Evolutionary conservation across 805 yeast genomes (phyloP).

Genomic region (Barnettozyma botsteinii): DNA sequence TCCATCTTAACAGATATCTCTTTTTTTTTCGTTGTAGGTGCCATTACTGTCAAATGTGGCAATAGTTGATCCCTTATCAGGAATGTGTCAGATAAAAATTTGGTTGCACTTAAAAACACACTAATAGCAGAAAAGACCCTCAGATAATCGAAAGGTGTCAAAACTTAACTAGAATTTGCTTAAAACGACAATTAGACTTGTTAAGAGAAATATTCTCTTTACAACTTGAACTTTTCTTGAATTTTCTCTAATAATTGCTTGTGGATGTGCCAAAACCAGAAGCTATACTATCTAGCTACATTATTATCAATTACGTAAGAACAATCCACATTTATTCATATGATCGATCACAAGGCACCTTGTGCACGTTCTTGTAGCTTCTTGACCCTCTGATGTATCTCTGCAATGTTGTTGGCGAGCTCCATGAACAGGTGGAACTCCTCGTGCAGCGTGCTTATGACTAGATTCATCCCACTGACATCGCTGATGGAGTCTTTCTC

Average conservation of each 20-base stretch:
- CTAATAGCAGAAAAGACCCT: too few relatives aligned
- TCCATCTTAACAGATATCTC: too few relatives aligned
- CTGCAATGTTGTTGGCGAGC: conserved; percentile 67
- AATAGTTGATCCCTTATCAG: conserved; percentile 1
- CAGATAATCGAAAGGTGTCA: background rate
- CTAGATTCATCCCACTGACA: conserved; percentile 38
- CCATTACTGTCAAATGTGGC: background rate
- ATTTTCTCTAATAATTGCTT: too few relatives aligned
- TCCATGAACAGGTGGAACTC: conserved; percentile 72
- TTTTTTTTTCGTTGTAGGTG: background rate
- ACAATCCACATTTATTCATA: background rate
- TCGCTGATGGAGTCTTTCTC: conserved; percentile 44
- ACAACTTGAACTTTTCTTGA: too few relatives aligned
- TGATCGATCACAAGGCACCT: conserved; percentile 8
- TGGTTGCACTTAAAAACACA: too few relatives aligned
- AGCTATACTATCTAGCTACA: too few relatives aligned
- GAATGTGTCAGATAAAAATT: background rate
- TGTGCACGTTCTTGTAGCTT: conserved; percentile 18
- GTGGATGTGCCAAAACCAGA: too few relatives aligned
- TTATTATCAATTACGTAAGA: background rate
- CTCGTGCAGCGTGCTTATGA: conserved; percentile 57
- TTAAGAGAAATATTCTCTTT: too few relatives aligned
- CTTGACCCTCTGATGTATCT: conserved; percentile 52
- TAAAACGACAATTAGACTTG: too few relatives aligned
- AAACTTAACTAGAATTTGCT: too few relatives aligned